Evolutionary conservation across 805 yeast species (phyloP).

Genomic region (Wickerhamomyces chambardii): DNA sequence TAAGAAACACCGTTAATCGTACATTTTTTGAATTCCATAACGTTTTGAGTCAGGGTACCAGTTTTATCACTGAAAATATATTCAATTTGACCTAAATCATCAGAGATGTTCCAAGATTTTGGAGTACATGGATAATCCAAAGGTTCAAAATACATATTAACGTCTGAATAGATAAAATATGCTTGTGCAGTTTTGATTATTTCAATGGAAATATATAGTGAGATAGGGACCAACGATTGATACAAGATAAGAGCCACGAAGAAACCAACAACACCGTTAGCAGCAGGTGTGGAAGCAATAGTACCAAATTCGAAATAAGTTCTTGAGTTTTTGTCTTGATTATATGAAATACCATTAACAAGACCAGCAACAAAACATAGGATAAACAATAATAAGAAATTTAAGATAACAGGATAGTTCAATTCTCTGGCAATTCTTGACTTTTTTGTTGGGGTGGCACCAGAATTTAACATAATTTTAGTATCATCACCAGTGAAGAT

Average conservation of each 20-base stretch:
- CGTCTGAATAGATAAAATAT: slow-evolving; percentile 69
- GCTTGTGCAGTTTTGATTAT: slow-evolving; percentile 80
- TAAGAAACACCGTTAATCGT: slow-evolving; percentile 66
- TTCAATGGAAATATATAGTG: slow-evolving; percentile 74
- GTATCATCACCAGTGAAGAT: slow-evolving; percentile 73
- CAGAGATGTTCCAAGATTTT: slow-evolving; percentile 78
- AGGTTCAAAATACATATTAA: slow-evolving; percentile 55
- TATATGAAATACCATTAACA: slow-evolving; percentile 61
- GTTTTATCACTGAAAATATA: slow-evolving; percentile 81
- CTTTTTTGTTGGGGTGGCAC: slow-evolving; percentile 69
- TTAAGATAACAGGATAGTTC: slow-evolving; percentile 59
- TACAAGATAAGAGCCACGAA: slow-evolving; percentile 71
- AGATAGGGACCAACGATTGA: slow-evolving; percentile 77
- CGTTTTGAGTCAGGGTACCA: slow-evolving; percentile 76
- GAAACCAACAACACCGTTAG: slow-evolving; percentile 63
- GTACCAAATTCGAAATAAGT: slow-evolving; percentile 63
- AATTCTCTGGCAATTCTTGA: slow-evolving; percentile 69
- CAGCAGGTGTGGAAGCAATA: slow-evolving; percentile 53
- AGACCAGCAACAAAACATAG: slow-evolving; percentile 65
- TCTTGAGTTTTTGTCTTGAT: slow-evolving; percentile 37
- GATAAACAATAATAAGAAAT: slow-evolving; percentile 54
- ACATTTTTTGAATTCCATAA: slow-evolving; percentile 81
- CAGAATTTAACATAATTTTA: slow-evolving; percentile 75
- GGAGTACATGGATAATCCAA: slow-evolving; percentile 80
- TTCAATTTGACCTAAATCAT: slow-evolving; percentile 81